A percentile compares a stretch with the other conserved stretches of the same genome.
Conservation (phyloP, 2,329 filamentous ascomycete genomes). For the Aspergillus nomiae region DNA sequence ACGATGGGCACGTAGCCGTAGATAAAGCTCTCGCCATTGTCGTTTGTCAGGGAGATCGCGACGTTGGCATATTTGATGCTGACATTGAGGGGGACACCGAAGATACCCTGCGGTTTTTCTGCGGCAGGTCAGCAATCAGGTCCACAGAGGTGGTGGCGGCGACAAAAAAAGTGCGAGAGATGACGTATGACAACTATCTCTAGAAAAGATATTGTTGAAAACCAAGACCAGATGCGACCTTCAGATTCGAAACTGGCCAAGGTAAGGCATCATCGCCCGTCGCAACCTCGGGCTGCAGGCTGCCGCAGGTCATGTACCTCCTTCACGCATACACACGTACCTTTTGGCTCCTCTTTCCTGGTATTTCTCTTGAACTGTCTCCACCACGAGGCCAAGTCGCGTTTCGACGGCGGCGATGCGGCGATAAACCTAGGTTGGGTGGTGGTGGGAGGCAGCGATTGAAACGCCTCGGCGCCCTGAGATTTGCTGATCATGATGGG, state of each 20-base stretch:
- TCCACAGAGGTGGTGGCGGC: not conserved
- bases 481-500: constrained; percentile 41
- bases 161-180: not conserved
- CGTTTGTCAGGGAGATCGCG: constrained; percentile 92
- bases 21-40: constrained; percentile 91
- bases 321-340: constrained; percentile 31
- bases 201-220: not conserved
- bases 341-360: constrained; percentile 65
- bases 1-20: constrained; percentile 99
- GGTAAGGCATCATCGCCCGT: not conserved
- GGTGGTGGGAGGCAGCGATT: constrained; percentile 31
- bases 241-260: not conserved
- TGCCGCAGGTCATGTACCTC: constrained; percentile 35
- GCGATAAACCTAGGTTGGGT: constrained; percentile 50
- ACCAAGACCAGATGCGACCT: not conserved
- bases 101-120: constrained; percentile 70
- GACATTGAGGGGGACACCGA: constrained; percentile 87
- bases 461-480: constrained; percentile 35
- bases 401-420: constrained; percentile 76
- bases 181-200: not conserved
- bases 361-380: constrained; percentile 81
- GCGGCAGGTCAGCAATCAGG: constrained; percentile 1
- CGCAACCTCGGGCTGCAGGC: not conserved
- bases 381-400: constrained; percentile 96
- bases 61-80: constrained; percentile 98